Conservation (phyloP, 768 basidiomycete species). For the Galerina sulciceps region DNA sequence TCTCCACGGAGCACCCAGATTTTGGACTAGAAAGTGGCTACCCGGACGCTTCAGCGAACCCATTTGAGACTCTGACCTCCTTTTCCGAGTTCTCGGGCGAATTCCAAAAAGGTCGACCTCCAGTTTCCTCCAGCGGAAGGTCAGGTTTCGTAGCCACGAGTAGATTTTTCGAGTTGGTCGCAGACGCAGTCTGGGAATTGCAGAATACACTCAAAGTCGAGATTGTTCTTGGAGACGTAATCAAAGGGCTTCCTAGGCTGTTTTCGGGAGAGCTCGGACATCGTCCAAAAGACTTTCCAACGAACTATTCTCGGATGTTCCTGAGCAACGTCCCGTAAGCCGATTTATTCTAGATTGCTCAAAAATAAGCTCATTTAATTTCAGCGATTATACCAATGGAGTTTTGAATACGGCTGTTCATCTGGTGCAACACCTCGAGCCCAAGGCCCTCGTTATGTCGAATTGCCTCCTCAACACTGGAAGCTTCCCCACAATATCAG, state of each 20-base stretch:
- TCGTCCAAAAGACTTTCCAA: conserved; percentile 15
- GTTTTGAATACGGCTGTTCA: conserved; percentile 19
- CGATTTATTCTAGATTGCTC: background rate
- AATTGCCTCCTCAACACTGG: conserved; percentile 21
- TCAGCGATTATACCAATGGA: conserved; percentile 24
- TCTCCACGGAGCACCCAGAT: conserved; percentile 10
- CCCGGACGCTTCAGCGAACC: conserved; percentile 12
- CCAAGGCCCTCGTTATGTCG: conserved; percentile 13
- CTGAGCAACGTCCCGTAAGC: conserved; percentile 25
- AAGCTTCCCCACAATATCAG: conserved; percentile 1
- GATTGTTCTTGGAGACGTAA: conserved; percentile 16
- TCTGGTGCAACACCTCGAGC: conserved; percentile 16
- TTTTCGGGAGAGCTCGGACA: conserved; percentile 17
- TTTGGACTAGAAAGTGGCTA: conserved; percentile 6
- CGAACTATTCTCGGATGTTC: conserved; percentile 19
- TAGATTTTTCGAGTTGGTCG: conserved; percentile 18
- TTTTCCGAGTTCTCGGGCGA: conserved; percentile 7
- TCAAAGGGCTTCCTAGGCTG: conserved; percentile 14
- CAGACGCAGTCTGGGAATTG: conserved; percentile 11
- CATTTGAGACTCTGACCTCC: conserved; percentile 12
- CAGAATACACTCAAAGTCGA: conserved; percentile 7
- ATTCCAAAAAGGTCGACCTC: background rate
- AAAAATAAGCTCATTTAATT: background rate
- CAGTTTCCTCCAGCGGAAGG: background rate
- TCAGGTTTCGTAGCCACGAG: conserved; percentile 12